phyloP scores from a whole-genome alignment of 1,284 basidiomycete genomes.

The Ustilago lituana region DNA sequence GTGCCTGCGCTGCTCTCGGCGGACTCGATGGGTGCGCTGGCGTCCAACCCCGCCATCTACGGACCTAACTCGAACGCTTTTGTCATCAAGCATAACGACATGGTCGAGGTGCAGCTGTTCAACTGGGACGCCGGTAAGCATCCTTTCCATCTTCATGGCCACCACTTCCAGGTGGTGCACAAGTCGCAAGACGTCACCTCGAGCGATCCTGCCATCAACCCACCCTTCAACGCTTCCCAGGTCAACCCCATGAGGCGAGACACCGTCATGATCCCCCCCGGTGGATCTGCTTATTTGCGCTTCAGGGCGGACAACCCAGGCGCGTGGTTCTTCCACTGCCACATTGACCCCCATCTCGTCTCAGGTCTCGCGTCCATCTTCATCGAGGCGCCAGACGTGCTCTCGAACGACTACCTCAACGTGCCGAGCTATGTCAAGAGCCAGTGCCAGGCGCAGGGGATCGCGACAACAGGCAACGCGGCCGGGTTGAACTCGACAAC shows the following conservation, averaged over 20 bases:
- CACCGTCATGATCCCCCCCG: constrained; percentile 62
- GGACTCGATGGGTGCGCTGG: constrained; percentile 41
- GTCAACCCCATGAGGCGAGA: constrained; percentile 69
- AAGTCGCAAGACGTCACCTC: constrained; percentile 79
- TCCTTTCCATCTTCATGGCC: constrained; percentile 28
- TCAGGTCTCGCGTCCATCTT: constrained; percentile 79
- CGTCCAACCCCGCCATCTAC: constrained; percentile 66
- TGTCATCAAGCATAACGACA: constrained; percentile 67
- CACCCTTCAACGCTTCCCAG: constrained; percentile 77
- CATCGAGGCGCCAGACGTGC: constrained; percentile 75
- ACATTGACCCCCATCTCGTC: constrained; percentile 69
- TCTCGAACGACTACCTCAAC: constrained; percentile 68
- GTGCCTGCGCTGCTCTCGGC: constrained; percentile 47
- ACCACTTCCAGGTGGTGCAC: constrained; percentile 70
- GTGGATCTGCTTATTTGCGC: constrained; percentile 56
- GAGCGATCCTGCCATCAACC: constrained; percentile 80
- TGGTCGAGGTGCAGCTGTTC: constrained; percentile 56
- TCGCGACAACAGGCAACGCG: constrained; percentile 69
- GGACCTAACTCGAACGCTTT: constrained; percentile 52
- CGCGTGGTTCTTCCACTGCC: constrained; percentile 59
- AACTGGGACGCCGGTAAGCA: constrained; percentile 65
- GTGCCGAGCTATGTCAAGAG: constrained; percentile 74
- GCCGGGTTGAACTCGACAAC: constrained; percentile 59
- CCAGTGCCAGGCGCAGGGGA: constrained; percentile 76
- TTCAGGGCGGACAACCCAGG: constrained; percentile 56